Conservation (phyloP, 495 filamentous ascomycete genomes). For the Saxispiralis lemnorum region DNA sequence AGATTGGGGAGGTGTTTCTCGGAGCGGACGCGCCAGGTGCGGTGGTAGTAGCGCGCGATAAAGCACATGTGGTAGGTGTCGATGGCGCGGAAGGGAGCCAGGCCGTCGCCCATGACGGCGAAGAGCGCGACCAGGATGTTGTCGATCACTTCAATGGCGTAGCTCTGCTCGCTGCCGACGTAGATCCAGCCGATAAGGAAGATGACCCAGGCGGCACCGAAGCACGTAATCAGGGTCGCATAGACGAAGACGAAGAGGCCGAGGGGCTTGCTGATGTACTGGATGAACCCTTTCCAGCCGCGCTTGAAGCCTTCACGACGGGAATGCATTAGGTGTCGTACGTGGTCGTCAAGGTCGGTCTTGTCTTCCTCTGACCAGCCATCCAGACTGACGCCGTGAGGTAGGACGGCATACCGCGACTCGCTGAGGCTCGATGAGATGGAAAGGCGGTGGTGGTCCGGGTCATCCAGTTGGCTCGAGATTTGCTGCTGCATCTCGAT, state of each 20-base stretch:
- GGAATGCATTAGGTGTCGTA: conserved; percentile 68
- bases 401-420: conserved; percentile 37
- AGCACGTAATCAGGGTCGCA: conserved; percentile 61
- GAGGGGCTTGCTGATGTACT: conserved; percentile 55
- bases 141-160: conserved; percentile 61
- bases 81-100: conserved; percentile 55
- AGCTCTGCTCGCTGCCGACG: conserved; percentile 49
- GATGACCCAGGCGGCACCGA: conserved; percentile 67
- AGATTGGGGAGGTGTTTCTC: conserved; percentile 44
- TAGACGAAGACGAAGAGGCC: conserved; percentile 64
- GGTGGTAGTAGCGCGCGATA: conserved; percentile 47
- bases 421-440: conserved; percentile 12
- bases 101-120: conserved; percentile 56
- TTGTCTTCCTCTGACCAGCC: conserved; percentile 55
- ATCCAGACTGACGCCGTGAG: conserved; percentile 44
- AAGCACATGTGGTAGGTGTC: conserved; percentile 73
- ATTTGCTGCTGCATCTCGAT: conserved; percentile 11
- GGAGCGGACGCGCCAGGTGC: conserved; percentile 52
- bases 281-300: conserved; percentile 52
- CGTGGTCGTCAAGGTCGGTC: conserved; percentile 58
- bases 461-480: too few relatives aligned
- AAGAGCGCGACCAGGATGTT: conserved; percentile 61
- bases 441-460: not conserved
- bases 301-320: conserved; percentile 57
- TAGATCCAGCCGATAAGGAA: conserved; percentile 76